Percentiles rank a stretch among this genome's conserved stretches.
phyloP scores from a whole-genome alignment of 108 stramenopile genomes.

The Schizochytrium sp. region DNA sequence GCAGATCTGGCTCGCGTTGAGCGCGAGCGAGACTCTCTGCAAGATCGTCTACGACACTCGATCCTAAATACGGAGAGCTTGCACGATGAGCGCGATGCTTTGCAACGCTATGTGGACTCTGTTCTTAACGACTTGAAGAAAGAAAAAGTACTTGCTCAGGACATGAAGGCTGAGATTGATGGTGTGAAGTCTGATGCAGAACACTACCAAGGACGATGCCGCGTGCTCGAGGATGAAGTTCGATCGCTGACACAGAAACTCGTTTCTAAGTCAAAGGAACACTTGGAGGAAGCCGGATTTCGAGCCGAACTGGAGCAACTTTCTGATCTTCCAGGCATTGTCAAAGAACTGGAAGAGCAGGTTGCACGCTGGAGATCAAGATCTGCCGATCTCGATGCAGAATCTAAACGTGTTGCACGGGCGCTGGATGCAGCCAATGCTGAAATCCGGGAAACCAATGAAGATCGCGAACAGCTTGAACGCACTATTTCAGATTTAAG shows the following conservation, averaged over 20 bases:
- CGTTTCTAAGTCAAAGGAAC: conserved; percentile 25
- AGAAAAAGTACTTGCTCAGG: conserved; percentile 10
- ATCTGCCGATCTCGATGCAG: conserved; percentile 26
- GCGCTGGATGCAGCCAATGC: neutral
- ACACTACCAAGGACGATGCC: conserved; percentile 16
- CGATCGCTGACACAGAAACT: conserved; percentile 25
- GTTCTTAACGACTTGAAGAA: neutral
- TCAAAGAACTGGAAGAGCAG: conserved; percentile 45
- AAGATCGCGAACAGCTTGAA: conserved; percentile 35
- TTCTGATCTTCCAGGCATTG: neutral
- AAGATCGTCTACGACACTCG: neutral
- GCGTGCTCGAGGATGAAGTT: conserved; percentile 52
- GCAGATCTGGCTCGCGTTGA: neutral
- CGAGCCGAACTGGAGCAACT: conserved; percentile 43
- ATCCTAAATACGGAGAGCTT: neutral
- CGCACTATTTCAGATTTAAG: neutral
- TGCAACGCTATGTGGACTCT: neutral
- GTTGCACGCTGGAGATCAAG: conserved; percentile 26
- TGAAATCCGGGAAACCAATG: neutral
- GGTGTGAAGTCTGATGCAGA: neutral
- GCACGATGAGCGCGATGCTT: conserved; percentile 13
- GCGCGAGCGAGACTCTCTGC: neutral
- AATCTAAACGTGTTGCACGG: conserved; percentile 46
- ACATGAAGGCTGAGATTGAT: conserved; percentile 5
- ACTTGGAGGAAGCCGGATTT: conserved; percentile 19